Conservation (phyloP, 1,284 basidiomycete species). For the Heliocybe sulcata region DNA sequence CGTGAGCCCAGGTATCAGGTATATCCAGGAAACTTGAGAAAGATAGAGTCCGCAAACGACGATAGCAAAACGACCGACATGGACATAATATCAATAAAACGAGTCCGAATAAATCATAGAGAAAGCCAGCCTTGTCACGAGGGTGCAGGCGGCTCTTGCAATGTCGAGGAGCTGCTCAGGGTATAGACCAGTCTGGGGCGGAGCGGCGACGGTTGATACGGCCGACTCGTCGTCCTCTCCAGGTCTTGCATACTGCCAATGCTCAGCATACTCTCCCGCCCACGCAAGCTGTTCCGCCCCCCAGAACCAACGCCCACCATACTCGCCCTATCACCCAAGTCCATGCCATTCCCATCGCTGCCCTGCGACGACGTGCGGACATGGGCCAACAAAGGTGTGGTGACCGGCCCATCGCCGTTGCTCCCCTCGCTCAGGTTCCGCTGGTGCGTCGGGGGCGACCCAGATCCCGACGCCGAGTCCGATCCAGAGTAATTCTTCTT, state of each 20-base stretch:
- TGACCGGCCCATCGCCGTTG: conserved; percentile 17
- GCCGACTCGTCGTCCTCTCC: not conserved
- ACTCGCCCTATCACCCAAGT: not conserved
- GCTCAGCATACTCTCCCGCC: not conserved
- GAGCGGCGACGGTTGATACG: not conserved
- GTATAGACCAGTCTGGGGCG: not conserved
- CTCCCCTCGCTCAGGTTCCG: conserved; percentile 17
- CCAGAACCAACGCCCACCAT: not conserved
- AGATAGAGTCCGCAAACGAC: not conserved
- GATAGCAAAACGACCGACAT: not conserved
- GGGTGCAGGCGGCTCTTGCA: no score
- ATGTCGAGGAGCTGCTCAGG: not conserved
- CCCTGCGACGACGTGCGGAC: conserved; percentile 15
- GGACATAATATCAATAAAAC: not conserved
- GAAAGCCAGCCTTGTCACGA: no score
- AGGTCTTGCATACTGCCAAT: not conserved
- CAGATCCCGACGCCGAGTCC: conserved; percentile 5
- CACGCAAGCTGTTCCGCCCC: not conserved
- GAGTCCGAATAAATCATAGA: not conserved
- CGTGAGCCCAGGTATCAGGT: not conserved
- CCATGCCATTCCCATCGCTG: not conserved
- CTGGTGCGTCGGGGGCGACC: conserved; percentile 7
- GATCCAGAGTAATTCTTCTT: not conserved
- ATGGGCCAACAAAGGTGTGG: conserved; percentile 25
- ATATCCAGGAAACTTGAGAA: not conserved